These are phyloP conservation scores for Panaeolus cyanescens DNA, from an alignment of 768 basidiomycete species.

Conservation along the genomic window DNA sequence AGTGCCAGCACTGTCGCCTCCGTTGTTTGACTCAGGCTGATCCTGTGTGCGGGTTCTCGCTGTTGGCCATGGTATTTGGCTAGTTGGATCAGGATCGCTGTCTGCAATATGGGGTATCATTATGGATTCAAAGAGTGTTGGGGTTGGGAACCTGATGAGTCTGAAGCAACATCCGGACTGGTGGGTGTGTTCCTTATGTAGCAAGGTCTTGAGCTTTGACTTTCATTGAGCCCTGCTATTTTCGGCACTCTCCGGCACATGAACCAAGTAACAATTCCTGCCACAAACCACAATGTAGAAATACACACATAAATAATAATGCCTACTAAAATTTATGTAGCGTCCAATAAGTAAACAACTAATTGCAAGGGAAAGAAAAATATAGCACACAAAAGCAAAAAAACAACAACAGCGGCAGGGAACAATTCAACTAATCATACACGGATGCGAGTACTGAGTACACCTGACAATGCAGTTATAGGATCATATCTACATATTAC, in stretches of 20 bases:
- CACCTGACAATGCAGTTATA: slow-evolving; percentile 2
- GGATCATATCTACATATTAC: not conserved
- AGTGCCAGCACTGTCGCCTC: slow-evolving; percentile 16
- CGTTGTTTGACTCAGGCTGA: slow-evolving; percentile 28
- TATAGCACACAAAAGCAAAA: slow-evolving; percentile 22
- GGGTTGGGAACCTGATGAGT: slow-evolving; percentile 13
- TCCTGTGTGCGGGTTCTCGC: slow-evolving; percentile 28
- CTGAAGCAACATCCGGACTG: slow-evolving; percentile 17
- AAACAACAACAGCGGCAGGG: slow-evolving; percentile 18
- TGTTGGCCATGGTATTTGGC: slow-evolving; percentile 78
- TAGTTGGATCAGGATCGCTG: slow-evolving; percentile 70
- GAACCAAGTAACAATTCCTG: not conserved
- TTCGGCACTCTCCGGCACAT: slow-evolving; percentile 21
- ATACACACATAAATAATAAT: slow-evolving; percentile 10
- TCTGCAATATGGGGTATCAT: slow-evolving; percentile 71
- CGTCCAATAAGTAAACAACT: slow-evolving; percentile 9
- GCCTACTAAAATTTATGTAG: slow-evolving; percentile 1
- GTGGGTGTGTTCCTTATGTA: slow-evolving; percentile 6
- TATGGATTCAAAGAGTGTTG: slow-evolving; percentile 15
- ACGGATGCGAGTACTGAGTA: slow-evolving; percentile 26
- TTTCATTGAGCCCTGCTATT: slow-evolving; percentile 11
- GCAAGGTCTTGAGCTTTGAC: slow-evolving; percentile 9
- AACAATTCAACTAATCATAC: slow-evolving; percentile 22
- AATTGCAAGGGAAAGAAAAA: slow-evolving; percentile 2
- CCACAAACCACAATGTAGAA: slow-evolving; percentile 10